A percentile compares a stretch with the other conserved stretches of the same genome.
Evolutionary conservation across 768 basidiomycete genomes (phyloP).

Genomic region (Chalciporus chontae): DNA sequence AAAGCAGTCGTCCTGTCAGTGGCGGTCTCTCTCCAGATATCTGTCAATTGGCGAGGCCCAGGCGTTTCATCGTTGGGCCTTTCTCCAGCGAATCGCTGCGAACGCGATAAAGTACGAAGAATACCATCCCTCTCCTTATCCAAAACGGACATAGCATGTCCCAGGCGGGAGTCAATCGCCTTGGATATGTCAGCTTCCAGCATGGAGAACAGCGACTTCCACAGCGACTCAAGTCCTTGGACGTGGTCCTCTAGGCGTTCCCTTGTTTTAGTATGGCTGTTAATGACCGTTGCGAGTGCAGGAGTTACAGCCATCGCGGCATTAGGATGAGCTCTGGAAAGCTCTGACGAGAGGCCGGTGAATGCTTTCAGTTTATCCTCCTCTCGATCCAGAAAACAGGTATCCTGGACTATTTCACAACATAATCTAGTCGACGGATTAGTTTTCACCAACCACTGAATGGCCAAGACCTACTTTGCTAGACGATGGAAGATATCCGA

Average conservation of each 20-base stretch:
- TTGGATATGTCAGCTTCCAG: conserved; percentile 40
- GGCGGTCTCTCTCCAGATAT: conserved; percentile 9
- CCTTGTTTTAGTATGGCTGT: conserved; percentile 41
- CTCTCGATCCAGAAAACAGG: conserved; percentile 40
- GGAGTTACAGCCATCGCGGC: conserved; percentile 43
- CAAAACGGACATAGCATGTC: conserved; percentile 33
- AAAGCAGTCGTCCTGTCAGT: conserved; percentile 10
- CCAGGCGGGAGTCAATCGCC: conserved; percentile 31
- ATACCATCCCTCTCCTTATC: conserved; percentile 29
- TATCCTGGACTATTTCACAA: conserved; percentile 42
- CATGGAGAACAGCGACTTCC: conserved; percentile 44
- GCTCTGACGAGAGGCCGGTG: conserved; percentile 44
- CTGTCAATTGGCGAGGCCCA: conserved; percentile 9
- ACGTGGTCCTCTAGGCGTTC: conserved; percentile 39
- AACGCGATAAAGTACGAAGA: conserved; percentile 17
- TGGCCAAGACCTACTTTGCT: conserved; percentile 27
- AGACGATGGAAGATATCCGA: conserved; percentile 39
- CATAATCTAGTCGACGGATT: conserved; percentile 37
- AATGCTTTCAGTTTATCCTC: conserved; percentile 48
- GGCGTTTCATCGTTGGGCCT: conserved; percentile 5
- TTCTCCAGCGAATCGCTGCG: conserved; percentile 14
- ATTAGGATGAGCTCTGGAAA: conserved; percentile 42
- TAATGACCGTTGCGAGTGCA: conserved; percentile 43
- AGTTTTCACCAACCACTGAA: conserved; percentile 9
- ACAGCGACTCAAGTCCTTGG: conserved; percentile 40